Base-by-base conservation (phyloP, 495 filamentous ascomycete species). In the Aspergillus hancockii region DNA sequence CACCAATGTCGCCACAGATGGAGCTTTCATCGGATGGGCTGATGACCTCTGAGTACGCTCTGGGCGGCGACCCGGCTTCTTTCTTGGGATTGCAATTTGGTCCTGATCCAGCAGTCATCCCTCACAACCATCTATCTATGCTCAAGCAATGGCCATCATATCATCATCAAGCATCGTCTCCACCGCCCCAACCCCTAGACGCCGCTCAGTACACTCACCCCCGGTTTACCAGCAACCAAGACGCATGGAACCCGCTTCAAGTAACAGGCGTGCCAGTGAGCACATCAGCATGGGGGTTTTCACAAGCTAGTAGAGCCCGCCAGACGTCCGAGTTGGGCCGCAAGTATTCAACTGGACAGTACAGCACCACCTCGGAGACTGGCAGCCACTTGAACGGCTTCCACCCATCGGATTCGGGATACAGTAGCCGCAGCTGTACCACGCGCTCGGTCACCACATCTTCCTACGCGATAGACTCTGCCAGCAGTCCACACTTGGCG, bases 371-470 rank as follows among this genome's bases (percentile, higher is more conserved):
- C 0, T 89, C 85, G 3, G 87, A 89, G 54, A 76, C 72, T 46
- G 86, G 79, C 31, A 84, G 82, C 21, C 74, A 84, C 55, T 75
- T 71, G 38, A 79, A 78, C 31, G 75, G 77, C 16, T 72, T 75
- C 10, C 63, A 78, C 23, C 72, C 75, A 2, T 82, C 79, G 1
- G 88, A 91, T 64, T 90, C 88, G 8, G 87, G 83, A 14, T 90
- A 90, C 66, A 83, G 77, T 10, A 87, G 81, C 54, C 67, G 64
- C 5, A 80, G 70, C 46, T 66, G 72, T 51, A 74, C 76, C 0
- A 78, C 81, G 12, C 74, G 70, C 9, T 87, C 85, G 0, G 72
- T 81, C 8, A 62, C 68, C 21, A 61, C 66, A 3, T 66, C 69
- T 3, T 68, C 69, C 0, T 71, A 71, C 58, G 65, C 68, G 2